Evolutionary conservation across 169 alveolate species (phyloP).

Genomic region (Plasmodium gonderi): DNA sequence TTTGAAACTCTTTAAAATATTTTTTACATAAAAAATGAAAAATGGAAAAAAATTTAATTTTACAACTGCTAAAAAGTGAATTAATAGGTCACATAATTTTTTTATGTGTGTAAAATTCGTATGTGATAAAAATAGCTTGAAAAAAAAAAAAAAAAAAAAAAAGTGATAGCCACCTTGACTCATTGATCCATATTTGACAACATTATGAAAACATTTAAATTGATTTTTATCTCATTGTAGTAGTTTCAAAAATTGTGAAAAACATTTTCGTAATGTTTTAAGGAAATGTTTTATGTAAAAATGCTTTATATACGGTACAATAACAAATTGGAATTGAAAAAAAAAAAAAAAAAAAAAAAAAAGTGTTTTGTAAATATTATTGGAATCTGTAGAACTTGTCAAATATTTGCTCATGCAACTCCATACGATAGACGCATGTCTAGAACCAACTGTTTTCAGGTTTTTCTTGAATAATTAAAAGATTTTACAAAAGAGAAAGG

Average conservation of each 20-base stretch:
- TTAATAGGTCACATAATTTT: slow-evolving; percentile 12
- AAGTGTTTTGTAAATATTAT: background rate
- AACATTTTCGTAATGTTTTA: background rate
- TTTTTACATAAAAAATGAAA: background rate
- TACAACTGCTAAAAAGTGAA: slow-evolving; percentile 22
- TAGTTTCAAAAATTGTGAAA: background rate
- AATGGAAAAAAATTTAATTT: background rate
- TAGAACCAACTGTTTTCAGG: background rate
- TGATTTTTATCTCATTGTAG: background rate
- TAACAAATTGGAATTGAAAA: too few species aligned
- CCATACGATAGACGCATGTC: background rate
- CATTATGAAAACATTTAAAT: background rate
- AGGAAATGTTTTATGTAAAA: background rate
- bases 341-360: too few species aligned
- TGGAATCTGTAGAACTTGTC: background rate
- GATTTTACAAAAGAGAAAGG: background rate
- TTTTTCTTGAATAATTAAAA: background rate
- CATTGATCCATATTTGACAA: background rate
- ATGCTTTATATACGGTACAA: background rate
- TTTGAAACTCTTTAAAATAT: background rate
- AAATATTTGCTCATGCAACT: background rate
- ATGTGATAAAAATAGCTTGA: background rate
- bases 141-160: slow-evolving; percentile 25
- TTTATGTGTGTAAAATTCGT: background rate
- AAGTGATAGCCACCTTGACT: background rate